Evolutionary conservation across 176 grass and related monocot genomes (phyloP), one percentile per base, ranked within the genome.

Genomic region (Otatea glauca): DNA sequence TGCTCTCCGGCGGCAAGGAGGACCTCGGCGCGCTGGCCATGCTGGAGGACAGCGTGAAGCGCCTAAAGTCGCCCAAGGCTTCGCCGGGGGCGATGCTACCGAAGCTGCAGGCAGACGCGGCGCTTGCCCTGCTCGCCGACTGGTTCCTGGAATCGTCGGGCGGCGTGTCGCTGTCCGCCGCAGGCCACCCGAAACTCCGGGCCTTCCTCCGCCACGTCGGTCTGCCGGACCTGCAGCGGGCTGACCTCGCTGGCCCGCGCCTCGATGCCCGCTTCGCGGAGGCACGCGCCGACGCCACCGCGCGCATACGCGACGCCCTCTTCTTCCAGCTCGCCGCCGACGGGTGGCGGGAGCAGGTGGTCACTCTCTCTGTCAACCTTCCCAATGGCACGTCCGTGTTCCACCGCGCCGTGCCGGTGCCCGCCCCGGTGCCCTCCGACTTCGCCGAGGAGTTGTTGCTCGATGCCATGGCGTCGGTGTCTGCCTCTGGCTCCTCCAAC

Each of bases 271-370:
- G 94, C 49, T 97, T 84, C 78, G 72, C 70, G 7, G 82, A 88
- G 56, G 89, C 89, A 47, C 89, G 82, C 34, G 63, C 85, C 21
- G 94, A 88, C 49, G 87, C 82, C 56, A 77, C 87, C 39, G 94
- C 91, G 37, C 89, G 94, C 67, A 89, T 97, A 10, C 89, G 85
- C 54, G 94, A 97, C 76, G 94, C 94, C 15, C 84, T 93, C 70
- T 97, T 97, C 72, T 92, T 97, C 81, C 94, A 97, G 91, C 91
- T 97, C 54, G 83, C 87, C 27, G 88, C 89, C 58, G 86, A 89
- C 59, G 94, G 94, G 35, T 97, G 91, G 94, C 87, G 60, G 60
- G 81, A 81, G 12, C 69, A 83, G 50, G 84, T 89, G 65, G 74
- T 89, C 49, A 75, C 75, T 14, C 54, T 93, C 51, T 90, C 87